A percentile compares a stretch with the other conserved stretches of the same genome.
These are phyloP conservation scores for Trifolium fragiferum DNA, from an alignment of 306 rosid genomes.

Conservation along the genomic window DNA sequence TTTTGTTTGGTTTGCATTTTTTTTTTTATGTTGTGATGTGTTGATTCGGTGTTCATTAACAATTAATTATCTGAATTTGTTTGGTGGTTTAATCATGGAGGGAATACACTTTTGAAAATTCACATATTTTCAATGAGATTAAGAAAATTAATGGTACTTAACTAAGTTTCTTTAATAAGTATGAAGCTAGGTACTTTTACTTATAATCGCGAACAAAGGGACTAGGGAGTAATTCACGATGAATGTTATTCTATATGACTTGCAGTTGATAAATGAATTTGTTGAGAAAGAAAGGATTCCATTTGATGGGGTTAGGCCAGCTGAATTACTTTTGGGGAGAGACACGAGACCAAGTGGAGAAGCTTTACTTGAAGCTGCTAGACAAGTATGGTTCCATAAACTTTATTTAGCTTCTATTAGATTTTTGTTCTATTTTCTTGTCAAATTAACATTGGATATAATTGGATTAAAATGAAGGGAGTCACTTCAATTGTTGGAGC, in stretches of 20 bases:
- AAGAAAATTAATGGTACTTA: background rate
- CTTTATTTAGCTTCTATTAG: background rate
- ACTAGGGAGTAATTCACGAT: background rate
- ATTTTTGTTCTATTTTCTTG: background rate
- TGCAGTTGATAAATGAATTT: constrained; percentile 69
- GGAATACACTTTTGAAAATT: constrained; percentile 8
- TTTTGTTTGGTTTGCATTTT: too few relatives aligned
- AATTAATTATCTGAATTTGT: background rate
- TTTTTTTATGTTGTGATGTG: too few relatives aligned
- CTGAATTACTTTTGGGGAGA: constrained; percentile 75
- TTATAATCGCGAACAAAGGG: background rate
- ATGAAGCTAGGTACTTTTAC: background rate
- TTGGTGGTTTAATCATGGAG: too few relatives aligned
- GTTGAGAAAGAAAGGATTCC: constrained; percentile 62
- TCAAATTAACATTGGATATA: background rate
- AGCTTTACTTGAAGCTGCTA: constrained; percentile 85
- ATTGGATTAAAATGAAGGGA: constrained; percentile 62
- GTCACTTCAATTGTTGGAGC: constrained; percentile 72
- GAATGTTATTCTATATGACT: constrained; percentile 26
- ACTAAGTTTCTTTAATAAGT: background rate
- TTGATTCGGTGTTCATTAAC: background rate
- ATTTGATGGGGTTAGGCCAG: constrained; percentile 51
- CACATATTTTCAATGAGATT: background rate
- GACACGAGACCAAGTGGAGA: constrained; percentile 96
- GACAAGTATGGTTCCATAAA: constrained; percentile 49